Percentiles rank a stretch among this genome's conserved stretches.
phyloP scores from a whole-genome alignment of 768 basidiomycete genomes.

The Amanita inopinata region DNA sequence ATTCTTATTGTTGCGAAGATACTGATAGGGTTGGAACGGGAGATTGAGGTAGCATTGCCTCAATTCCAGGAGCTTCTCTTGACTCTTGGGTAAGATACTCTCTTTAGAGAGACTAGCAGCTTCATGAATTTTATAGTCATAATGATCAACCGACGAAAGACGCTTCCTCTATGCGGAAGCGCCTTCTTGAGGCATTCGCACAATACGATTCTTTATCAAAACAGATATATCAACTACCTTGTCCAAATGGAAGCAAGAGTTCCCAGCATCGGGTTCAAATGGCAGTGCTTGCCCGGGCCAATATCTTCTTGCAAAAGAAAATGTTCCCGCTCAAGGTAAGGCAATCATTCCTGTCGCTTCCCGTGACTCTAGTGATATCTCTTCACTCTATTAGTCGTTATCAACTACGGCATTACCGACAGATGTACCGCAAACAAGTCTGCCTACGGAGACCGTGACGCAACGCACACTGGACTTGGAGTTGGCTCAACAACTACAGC shows the following conservation, averaged over 20 bases:
- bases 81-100: constrained; percentile 48
- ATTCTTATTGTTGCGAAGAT: constrained; percentile 27
- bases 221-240: constrained; percentile 67
- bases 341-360: constrained; percentile 3
- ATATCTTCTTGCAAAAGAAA: constrained; percentile 76
- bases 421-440: constrained; percentile 9
- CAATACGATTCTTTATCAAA: constrained; percentile 88
- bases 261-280: constrained; percentile 80
- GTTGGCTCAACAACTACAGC: constrained; percentile 69
- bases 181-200: constrained; percentile 74
- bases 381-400: not conserved
- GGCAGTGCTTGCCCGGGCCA: constrained; percentile 71
- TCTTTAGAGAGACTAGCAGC: not conserved
- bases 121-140: constrained; percentile 18
- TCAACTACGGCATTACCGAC: constrained; percentile 2
- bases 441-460: constrained; percentile 7
- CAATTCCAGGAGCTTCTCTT: constrained; percentile 82
- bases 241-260: constrained; percentile 46
- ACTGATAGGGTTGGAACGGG: constrained; percentile 68
- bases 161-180: constrained; percentile 64
- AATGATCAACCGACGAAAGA: constrained; percentile 52
- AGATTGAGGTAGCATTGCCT: constrained; percentile 83
- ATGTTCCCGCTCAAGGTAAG: constrained; percentile 79
- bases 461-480: constrained; percentile 40
- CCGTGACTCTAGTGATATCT: not conserved